Evolutionary conservation across 2,329 filamentous ascomycete species (phyloP).

Genomic region (Aspergillus felis): DNA sequence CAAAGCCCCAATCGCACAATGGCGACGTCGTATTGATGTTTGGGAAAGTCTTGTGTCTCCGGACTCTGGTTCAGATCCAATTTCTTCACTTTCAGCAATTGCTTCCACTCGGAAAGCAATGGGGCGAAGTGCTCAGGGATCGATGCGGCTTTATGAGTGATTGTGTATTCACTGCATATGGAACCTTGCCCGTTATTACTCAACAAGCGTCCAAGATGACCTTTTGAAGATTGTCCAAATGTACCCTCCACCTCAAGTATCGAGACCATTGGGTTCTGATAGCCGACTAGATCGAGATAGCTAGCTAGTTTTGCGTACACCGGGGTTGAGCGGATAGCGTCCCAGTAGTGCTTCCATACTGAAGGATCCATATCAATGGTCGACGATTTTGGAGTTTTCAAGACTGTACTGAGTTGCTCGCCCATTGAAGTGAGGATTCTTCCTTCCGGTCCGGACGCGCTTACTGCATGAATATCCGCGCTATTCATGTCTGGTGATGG

Average conservation of each 20-base stretch:
- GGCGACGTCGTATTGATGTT: slow-evolving; percentile 14
- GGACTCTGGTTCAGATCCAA: slow-evolving; percentile 8
- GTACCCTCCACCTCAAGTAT: slow-evolving; percentile 21
- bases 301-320: slow-evolving; percentile 7
- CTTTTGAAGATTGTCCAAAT: slow-evolving; percentile 8
- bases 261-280: slow-evolving; percentile 20
- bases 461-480: neutral
- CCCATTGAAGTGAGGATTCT: slow-evolving; percentile 9
- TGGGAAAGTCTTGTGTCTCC: slow-evolving; percentile 2
- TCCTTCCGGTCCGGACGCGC: slow-evolving; percentile 1
- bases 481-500: neutral
- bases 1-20: slow-evolving; percentile 15
- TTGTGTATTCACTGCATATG: slow-evolving; percentile 13
- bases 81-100: slow-evolving; percentile 5
- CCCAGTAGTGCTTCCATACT: slow-evolving; percentile 4
- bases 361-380: neutral
- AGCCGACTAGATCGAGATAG: slow-evolving; percentile 16
- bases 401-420: slow-evolving; percentile 5
- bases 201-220: slow-evolving; percentile 6
- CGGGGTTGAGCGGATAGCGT: neutral
- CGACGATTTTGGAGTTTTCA: slow-evolving; percentile 1
- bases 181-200: neutral
- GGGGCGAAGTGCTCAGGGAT: neutral
- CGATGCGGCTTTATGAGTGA: slow-evolving; percentile 4
- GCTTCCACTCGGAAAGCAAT: slow-evolving; percentile 7